A percentile compares a stretch with the other conserved stretches of the same genome.
Conservation (phyloP, 2,329 filamentous ascomycete genomes). For the Trichoderma arundinaceum region DNA sequence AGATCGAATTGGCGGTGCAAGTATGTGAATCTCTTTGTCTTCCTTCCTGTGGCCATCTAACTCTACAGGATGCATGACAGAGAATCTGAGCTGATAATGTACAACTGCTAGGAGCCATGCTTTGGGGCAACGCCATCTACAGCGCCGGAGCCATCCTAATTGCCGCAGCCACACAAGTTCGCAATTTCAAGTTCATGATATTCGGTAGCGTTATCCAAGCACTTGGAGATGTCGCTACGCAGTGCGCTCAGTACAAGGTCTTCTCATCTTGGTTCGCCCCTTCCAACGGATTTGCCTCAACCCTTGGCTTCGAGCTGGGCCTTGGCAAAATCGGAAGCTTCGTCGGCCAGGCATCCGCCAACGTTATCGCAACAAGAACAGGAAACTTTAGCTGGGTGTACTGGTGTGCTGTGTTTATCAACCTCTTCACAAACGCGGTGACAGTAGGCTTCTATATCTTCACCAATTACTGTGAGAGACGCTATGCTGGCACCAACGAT, state of each 20-base stretch:
- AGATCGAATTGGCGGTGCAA: slow-evolving; percentile 63
- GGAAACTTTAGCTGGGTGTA: slow-evolving; percentile 67
- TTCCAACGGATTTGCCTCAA: slow-evolving; percentile 65
- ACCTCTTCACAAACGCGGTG: slow-evolving; percentile 64
- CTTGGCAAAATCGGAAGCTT: slow-evolving; percentile 67
- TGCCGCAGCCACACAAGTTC: slow-evolving; percentile 60
- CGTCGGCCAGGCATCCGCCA: slow-evolving; percentile 64
- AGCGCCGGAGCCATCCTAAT: slow-evolving; percentile 63
- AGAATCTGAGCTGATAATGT: neutral
- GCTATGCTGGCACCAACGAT: slow-evolving; percentile 55
- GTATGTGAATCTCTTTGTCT: slow-evolving; percentile 38
- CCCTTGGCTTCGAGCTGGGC: slow-evolving; percentile 63
- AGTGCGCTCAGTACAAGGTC: slow-evolving; percentile 68
- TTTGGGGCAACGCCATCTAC: slow-evolving; percentile 67
- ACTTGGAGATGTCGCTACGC: slow-evolving; percentile 67
- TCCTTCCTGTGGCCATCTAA: neutral
- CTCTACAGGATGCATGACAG: neutral
- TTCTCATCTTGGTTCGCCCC: slow-evolving; percentile 70
- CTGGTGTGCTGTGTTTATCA: slow-evolving; percentile 68
- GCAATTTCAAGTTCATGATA: slow-evolving; percentile 66
- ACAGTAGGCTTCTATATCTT: slow-evolving; percentile 62
- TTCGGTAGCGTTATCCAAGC: slow-evolving; percentile 60
- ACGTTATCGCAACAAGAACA: slow-evolving; percentile 61
- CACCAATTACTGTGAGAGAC: slow-evolving; percentile 55
- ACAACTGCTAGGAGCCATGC: slow-evolving; percentile 51